Conservation (phyloP, 441 rosid genomes). For the Monsonia emarginata region DNA sequence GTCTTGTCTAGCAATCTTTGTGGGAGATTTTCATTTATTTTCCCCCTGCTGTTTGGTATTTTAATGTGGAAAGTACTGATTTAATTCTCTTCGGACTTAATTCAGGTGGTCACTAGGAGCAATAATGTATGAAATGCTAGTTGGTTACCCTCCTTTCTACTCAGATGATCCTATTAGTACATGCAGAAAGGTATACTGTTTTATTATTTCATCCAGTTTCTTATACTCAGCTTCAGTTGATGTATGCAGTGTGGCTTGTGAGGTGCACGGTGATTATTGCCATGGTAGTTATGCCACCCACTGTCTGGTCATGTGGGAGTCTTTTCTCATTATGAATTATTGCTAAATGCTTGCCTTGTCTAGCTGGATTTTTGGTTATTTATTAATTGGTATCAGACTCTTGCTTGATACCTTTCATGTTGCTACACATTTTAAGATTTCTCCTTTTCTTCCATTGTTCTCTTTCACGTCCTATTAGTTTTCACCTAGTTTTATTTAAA, state of each 20-base stretch:
- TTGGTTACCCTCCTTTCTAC: slow-evolving; percentile 93
- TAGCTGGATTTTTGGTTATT: not conserved
- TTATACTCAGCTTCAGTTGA: slow-evolving; percentile 14
- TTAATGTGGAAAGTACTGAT: not conserved
- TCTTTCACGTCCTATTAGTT: not conserved
- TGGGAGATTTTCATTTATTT: slow-evolving; percentile 5
- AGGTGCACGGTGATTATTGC: not conserved
- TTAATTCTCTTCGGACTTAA: slow-evolving; percentile 19
- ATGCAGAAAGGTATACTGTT: slow-evolving; percentile 68
- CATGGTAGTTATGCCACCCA: not conserved
- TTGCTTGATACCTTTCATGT: no score
- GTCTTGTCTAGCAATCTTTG: slow-evolving; percentile 7
- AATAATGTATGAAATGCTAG: slow-evolving; percentile 94
- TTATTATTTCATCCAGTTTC: slow-evolving; percentile 1
- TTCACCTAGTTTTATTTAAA: not conserved
- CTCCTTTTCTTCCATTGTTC: not conserved
- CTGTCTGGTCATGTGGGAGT: not conserved
- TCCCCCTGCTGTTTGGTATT: not conserved
- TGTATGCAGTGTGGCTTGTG: not conserved
- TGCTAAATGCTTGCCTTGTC: slow-evolving; percentile 2
- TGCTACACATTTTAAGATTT: not conserved
- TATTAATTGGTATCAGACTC: not conserved
- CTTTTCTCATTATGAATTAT: not conserved
- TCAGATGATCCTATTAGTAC: slow-evolving; percentile 85
- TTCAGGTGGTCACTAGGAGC: slow-evolving; percentile 98